Evolutionary conservation across 345 rosid genomes (phyloP), one percentile per base, ranked within the genome.

Genomic region (Eutrema japonicum): DNA sequence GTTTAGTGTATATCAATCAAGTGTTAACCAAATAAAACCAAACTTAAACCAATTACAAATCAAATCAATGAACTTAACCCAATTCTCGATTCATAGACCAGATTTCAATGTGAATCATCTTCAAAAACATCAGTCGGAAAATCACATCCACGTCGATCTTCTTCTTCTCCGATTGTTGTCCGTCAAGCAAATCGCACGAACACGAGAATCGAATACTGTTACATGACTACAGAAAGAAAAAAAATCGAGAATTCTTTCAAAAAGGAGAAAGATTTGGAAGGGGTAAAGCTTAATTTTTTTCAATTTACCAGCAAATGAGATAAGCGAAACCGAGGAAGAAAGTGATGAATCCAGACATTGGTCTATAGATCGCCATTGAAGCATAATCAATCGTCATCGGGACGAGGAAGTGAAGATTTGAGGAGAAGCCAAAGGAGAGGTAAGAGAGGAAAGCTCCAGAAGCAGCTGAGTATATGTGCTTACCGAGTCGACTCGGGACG

Each of bases 381-480:
- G 84, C 79, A 64, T 94, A 94, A 30, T 95, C 96, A 55, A 85
- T 36, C 41, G 77, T 54, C 93, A 91, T 94, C 8, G 97, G 93
- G 27, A 91, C 93, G 78, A 91, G 81, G 74, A 94, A 94, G 63
- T 88, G 98, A 53, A 94, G 95, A 73, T 87, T 94, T 4, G 98
- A 91, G 57, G 96, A 89, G 84, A 85, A 80, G 37, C 98, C 97
- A 33, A 94, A 94, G 2, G 97, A 84, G 13, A 94, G 82, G 72
- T 83, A 91, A 49, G 97, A 91, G 51, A 94, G 90, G 10, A 85
- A 10, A 26, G 78, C 87, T 14, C 98, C 98, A 0, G 97, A 71
- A 5, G 38, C 72, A 42, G 89, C 91, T 4, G 97, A 69, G 78
- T 83, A 94, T n/a, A 83, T 12, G 82, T 94, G 95, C 57, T 84